Evolutionary conservation across 345 rosid genomes (phyloP).

Genomic region (Camelina hispida): DNA sequence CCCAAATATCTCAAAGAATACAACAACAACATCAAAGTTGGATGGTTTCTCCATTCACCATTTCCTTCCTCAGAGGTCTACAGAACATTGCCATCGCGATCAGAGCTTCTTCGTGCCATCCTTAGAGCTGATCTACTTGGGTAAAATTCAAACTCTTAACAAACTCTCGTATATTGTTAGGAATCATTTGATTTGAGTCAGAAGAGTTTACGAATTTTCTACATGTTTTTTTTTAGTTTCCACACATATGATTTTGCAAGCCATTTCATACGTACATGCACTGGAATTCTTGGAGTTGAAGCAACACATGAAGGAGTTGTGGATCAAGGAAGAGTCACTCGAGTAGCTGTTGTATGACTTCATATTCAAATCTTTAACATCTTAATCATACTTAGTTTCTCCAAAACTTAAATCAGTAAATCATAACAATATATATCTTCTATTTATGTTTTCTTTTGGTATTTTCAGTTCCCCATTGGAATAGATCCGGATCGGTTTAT

Average conservation of each 20-base stretch:
- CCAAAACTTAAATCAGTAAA: neutral
- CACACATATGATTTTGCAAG: conserved; percentile 96
- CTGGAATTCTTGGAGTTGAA: conserved; percentile 92
- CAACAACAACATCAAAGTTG: conserved; percentile 81
- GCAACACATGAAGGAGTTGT: conserved; percentile 96
- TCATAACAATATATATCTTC: neutral
- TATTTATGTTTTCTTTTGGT: neutral
- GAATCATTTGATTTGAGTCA: conserved; percentile 14
- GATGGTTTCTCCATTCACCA: conserved; percentile 99
- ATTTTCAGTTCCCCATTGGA: conserved; percentile 89
- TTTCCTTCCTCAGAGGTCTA: conserved; percentile 97
- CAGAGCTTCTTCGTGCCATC: conserved; percentile 82
- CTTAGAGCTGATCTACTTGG: conserved; percentile 91
- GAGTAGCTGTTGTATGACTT: conserved; percentile 84
- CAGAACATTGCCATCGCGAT: conserved; percentile 86
- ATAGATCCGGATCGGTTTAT: conserved; percentile 83
- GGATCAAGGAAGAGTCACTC: conserved; percentile 83
- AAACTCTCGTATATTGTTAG: neutral
- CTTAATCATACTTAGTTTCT: neutral
- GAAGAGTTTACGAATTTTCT: neutral
- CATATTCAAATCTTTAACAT: neutral
- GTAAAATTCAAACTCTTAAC: conserved; percentile 46
- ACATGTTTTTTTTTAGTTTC: conserved; percentile 52
- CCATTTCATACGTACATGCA: conserved; percentile 91
- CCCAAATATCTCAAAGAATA: conserved; percentile 85